Base-by-base conservation (phyloP, 177 flowering plant genomes). In the Vitis hybrid region DNA sequence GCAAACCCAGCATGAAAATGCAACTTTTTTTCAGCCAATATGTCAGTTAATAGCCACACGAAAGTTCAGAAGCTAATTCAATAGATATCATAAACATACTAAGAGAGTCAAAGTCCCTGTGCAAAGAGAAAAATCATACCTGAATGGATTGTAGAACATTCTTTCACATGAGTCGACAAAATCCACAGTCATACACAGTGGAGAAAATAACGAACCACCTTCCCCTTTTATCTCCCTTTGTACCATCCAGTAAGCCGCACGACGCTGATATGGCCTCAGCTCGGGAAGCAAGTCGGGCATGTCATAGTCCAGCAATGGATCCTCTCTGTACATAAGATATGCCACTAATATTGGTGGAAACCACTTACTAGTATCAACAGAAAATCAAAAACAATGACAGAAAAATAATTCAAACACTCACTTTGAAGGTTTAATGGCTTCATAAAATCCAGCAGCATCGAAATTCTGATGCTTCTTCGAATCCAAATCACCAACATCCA, bases 241-340 rank as follows among this genome's bases (percentile, higher is more conserved):
- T 66, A 92, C 82, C 98, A 94, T 94, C 98, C 98, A 94, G 76
- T 83, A 85, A 73, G 89, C 95, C 69, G 98, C 98, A 60, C 98
- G 97, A 11, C 93, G 87, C 78, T 94, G 97, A 80, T 94, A 94
- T 58, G 98, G 98, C 72, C 97, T 89, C 52, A 94, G 87, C 50
- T 81, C 81, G 56, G 91, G 97, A 74, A 90, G 83, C 85, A 94
- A 84, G 70, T 82, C 89, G 68, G 90, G 89, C 50, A 90, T 64
- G 75, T 83, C 82, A 80, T 86, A 87, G 56, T 84, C 90, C 80
- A 94, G 84, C 91, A 85, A 84, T 34, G 90, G 90, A 62, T 82
- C 80, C 18, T 62, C 79, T 80, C 98, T 94, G 77, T 59, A 65
- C 32, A 62, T 59, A 67, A 75, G 57, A 72, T 68, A 75, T 48